These are phyloP conservation scores for Zalaria obscura DNA, from an alignment of 2,329 filamentous ascomycete species.

Conservation along the genomic window DNA sequence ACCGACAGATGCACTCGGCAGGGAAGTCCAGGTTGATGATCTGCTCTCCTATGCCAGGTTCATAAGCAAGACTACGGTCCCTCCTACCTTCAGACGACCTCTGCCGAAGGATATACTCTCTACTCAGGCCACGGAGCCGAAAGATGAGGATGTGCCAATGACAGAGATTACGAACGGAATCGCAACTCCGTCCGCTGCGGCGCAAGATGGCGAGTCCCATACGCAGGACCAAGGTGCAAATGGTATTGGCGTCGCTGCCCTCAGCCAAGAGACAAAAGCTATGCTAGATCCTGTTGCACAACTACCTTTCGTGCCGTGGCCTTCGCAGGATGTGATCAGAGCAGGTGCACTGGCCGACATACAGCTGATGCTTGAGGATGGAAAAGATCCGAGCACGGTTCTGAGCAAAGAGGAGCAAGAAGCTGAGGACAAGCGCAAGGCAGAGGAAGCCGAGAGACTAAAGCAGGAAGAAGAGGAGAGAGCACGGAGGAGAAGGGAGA, in stretches of 20 bases:
- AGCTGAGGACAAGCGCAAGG: slow-evolving; percentile 16
- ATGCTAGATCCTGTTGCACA: slow-evolving; percentile 41
- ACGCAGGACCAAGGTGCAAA: not conserved
- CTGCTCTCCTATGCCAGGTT: slow-evolving; percentile 65
- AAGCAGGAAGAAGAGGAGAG: slow-evolving; percentile 13
- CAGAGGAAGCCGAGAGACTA: slow-evolving; percentile 24
- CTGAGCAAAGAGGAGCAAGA: slow-evolving; percentile 29
- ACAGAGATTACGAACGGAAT: slow-evolving; percentile 17
- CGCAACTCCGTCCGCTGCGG: slow-evolving; percentile 13
- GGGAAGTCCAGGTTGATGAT: slow-evolving; percentile 51
- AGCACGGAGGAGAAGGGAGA: slow-evolving; percentile 5
- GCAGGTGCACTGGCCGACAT: slow-evolving; percentile 49
- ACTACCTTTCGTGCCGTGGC: slow-evolving; percentile 61
- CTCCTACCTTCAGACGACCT: slow-evolving; percentile 36
- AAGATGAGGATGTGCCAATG: slow-evolving; percentile 3
- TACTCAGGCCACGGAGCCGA: not conserved
- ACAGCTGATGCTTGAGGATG: slow-evolving; percentile 47
- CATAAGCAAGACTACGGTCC: slow-evolving; percentile 68
- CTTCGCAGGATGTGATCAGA: slow-evolving; percentile 53
- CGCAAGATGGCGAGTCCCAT: slow-evolving; percentile 1
- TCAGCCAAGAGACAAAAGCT: slow-evolving; percentile 20
- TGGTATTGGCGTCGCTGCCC: slow-evolving; percentile 10
- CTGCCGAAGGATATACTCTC: not conserved
- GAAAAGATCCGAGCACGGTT: slow-evolving; percentile 41
- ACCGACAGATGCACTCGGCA: slow-evolving; percentile 23